phyloP scores from a whole-genome alignment of 2,329 filamentous ascomycete genomes.

The Neofusicoccum ribis region DNA sequence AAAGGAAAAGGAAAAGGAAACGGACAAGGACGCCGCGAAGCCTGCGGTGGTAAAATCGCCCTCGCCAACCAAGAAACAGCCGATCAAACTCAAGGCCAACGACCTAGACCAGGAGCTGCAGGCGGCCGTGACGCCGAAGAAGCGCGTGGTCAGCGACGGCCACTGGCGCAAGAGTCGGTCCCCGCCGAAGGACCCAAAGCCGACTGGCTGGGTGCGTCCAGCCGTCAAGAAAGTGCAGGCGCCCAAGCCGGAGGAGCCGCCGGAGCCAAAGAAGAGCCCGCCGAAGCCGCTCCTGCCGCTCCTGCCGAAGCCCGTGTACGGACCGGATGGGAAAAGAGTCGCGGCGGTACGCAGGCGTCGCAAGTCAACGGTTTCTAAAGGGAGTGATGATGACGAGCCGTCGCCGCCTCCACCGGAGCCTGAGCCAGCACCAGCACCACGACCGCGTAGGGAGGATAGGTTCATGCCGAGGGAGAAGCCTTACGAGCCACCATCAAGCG shows the following conservation, averaged over 20 bases:
- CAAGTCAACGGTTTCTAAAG: slow-evolving; percentile 6
- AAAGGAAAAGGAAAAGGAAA: no score
- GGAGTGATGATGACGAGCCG: slow-evolving; percentile 12
- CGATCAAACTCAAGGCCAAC: slow-evolving; percentile 35
- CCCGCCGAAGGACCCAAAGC: slow-evolving; percentile 35
- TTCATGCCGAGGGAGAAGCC: background rate
- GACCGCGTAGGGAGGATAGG: background rate
- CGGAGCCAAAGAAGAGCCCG: slow-evolving; percentile 16
- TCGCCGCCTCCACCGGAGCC: background rate
- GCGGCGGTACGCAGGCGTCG: slow-evolving; percentile 13
- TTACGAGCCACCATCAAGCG: slow-evolving; percentile 9
- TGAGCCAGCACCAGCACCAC: background rate
- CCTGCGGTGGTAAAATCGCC: background rate
- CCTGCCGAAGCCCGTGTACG: slow-evolving; percentile 14
- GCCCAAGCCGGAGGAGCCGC: slow-evolving; percentile 14
- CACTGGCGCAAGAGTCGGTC: slow-evolving; percentile 70
- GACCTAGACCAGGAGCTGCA: slow-evolving; percentile 47
- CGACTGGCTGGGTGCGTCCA: slow-evolving; percentile 41
- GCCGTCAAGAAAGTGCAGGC: slow-evolving; percentile 26
- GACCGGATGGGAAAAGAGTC: slow-evolving; percentile 13
- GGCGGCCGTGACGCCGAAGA: slow-evolving; percentile 71
- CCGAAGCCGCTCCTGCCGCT: slow-evolving; percentile 6
- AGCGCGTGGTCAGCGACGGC: slow-evolving; percentile 88
- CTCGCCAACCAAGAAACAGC: slow-evolving; percentile 21
- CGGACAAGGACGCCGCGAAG: slow-evolving; percentile 16